Evolutionary conservation across 2,329 filamentous ascomycete genomes (phyloP).

Genomic region (Microdochium nivale): DNA sequence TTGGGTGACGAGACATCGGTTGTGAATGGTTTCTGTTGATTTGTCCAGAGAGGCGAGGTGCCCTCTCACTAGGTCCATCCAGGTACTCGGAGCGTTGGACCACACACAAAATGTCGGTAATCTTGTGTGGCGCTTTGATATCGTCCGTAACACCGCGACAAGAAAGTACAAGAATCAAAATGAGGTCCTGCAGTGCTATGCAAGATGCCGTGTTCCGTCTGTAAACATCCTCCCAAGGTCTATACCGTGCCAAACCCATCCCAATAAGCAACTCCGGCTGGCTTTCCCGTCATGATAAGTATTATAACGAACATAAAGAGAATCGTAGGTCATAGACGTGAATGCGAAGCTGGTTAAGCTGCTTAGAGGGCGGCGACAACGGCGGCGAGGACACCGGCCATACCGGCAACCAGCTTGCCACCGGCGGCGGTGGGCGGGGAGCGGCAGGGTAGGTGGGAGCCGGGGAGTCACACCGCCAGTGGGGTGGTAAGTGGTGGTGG

Average conservation of each 20-base stretch:
- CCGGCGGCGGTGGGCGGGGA: constrained; percentile 34
- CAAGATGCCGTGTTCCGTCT: constrained; percentile 12
- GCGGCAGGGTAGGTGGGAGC: constrained; percentile 2
- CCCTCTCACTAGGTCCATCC: not conserved
- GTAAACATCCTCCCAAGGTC: constrained; percentile 13
- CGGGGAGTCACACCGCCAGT: not conserved
- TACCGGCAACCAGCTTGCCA: constrained; percentile 46
- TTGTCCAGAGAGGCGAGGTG: constrained; percentile 2
- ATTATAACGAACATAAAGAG: constrained; percentile 29
- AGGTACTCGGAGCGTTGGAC: constrained; percentile 10
- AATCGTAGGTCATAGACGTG: constrained; percentile 27
- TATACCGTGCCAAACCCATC: constrained; percentile 18
- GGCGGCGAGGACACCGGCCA: constrained; percentile 52
- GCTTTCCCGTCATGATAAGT: constrained; percentile 30
- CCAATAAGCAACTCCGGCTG: constrained; percentile 18
- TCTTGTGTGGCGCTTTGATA: constrained; percentile 19
- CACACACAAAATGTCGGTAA: constrained; percentile 24
- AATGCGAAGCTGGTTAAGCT: constrained; percentile 20
- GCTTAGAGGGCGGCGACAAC: constrained; percentile 52
- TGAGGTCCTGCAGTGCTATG: constrained; percentile 19
- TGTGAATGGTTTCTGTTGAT: constrained; percentile 4
- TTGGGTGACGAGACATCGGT: constrained; percentile 11
- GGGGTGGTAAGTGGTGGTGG: not conserved
- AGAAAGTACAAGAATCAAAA: constrained; percentile 34
- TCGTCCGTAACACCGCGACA: constrained; percentile 25